phyloP scores from a whole-genome alignment of 192 early-diverging fungal species.

The Coemansia sp. region DNA sequence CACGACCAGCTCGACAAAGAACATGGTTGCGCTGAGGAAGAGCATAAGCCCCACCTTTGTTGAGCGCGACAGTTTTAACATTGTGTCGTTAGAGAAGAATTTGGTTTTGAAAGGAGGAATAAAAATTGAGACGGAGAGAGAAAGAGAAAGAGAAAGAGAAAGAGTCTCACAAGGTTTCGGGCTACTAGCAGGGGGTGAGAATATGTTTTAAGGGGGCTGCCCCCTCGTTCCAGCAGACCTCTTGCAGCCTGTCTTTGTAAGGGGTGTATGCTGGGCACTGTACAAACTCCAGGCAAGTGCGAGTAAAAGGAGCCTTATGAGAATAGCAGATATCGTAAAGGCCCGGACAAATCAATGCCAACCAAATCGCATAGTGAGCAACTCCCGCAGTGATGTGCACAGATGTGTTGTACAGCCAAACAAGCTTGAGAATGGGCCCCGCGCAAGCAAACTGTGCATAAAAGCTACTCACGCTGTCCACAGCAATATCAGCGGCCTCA shows the following conservation, averaged over 20 bases:
- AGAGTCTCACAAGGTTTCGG: too few species aligned
- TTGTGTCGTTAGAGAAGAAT: background rate
- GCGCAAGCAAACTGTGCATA: background rate
- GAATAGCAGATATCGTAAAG: background rate
- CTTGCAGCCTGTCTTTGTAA: background rate
- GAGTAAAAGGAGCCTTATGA: background rate
- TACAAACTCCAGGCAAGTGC: background rate
- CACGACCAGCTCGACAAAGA: conserved; percentile 76
- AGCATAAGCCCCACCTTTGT: conserved; percentile 61
- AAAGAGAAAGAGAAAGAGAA: background rate
- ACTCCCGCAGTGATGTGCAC: background rate
- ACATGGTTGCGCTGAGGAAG: conserved; percentile 63
- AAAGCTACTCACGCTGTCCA: background rate
- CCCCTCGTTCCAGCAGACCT: background rate
- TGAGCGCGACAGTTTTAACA: conserved; percentile 51
- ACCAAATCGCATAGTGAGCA: background rate
- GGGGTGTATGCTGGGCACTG: background rate
- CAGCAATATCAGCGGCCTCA: background rate
- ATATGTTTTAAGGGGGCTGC: background rate
- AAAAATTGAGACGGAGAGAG: background rate
- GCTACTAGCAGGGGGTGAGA: too few species aligned
- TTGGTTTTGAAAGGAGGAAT: conserved; percentile 2
- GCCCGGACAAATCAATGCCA: background rate
- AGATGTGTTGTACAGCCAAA: background rate
- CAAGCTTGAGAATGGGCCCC: background rate